These are phyloP conservation scores for Globisporangium echinulatum DNA, from an alignment of 352 stramenopile genomes.

Conservation along the genomic window DNA sequence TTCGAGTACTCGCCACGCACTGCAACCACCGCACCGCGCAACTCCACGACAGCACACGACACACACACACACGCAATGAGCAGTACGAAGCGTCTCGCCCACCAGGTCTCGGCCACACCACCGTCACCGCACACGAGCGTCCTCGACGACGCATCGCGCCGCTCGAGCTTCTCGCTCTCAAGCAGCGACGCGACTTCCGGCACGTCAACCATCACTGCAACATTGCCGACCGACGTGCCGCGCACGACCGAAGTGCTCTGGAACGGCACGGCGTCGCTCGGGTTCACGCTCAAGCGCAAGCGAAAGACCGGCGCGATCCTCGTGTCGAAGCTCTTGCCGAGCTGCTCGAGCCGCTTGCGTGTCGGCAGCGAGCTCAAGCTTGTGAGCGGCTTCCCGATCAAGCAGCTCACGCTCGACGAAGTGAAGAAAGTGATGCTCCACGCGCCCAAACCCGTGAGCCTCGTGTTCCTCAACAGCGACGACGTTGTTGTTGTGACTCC, in stretches of 20 bases:
- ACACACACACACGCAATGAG: neutral
- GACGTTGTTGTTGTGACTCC: slow-evolving; percentile 6
- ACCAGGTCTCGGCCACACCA: slow-evolving; percentile 16
- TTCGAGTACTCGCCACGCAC: no score
- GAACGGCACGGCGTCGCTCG: slow-evolving; percentile 39
- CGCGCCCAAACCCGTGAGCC: slow-evolving; percentile 67
- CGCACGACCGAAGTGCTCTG: slow-evolving; percentile 70
- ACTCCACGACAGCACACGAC: neutral
- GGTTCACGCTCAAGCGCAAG: slow-evolving; percentile 75
- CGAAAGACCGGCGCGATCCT: slow-evolving; percentile 57
- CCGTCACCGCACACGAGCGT: slow-evolving; percentile 10
- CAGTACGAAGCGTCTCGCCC: slow-evolving; percentile 13
- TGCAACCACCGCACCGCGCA: neutral
- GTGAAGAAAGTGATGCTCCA: slow-evolving; percentile 78
- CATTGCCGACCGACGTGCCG: slow-evolving; percentile 7
- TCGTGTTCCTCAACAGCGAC: slow-evolving; percentile 70
- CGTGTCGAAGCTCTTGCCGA: slow-evolving; percentile 46
- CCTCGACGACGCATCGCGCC: slow-evolving; percentile 2
- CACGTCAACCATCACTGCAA: neutral
- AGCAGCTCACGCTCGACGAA: slow-evolving; percentile 56
- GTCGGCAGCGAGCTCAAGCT: slow-evolving; percentile 70
- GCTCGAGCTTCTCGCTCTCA: slow-evolving; percentile 5
- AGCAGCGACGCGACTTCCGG: slow-evolving; percentile 1
- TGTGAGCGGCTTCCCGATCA: slow-evolving; percentile 66
- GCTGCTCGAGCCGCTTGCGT: slow-evolving; percentile 26